phyloP scores from a whole-genome alignment of 2,329 filamentous ascomycete species.

The Penicillium janthinellum region DNA sequence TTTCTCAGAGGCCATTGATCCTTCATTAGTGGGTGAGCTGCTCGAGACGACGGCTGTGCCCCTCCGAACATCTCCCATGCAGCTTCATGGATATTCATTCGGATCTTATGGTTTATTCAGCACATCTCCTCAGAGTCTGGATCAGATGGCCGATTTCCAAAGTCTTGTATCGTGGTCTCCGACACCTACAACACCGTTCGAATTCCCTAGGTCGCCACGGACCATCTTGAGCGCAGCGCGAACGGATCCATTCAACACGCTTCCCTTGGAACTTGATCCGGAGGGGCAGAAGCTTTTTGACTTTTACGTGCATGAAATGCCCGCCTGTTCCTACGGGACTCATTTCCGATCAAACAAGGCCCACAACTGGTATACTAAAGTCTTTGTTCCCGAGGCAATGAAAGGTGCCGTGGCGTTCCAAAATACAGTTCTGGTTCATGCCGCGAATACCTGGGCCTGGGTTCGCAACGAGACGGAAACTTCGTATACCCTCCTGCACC shows the following conservation, averaged over 20 bases:
- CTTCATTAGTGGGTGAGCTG: neutral
- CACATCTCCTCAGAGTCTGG: slow-evolving; percentile 11
- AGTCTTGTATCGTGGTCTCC: slow-evolving; percentile 19
- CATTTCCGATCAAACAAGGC: slow-evolving; percentile 37
- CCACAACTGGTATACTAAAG: slow-evolving; percentile 43
- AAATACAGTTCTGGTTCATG: slow-evolving; percentile 43
- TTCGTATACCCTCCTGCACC: slow-evolving; percentile 33
- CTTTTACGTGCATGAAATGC: slow-evolving; percentile 46
- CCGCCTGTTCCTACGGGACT: slow-evolving; percentile 42
- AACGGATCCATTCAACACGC: slow-evolving; percentile 41
- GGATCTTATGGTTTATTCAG: slow-evolving; percentile 1
- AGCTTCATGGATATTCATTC: slow-evolving; percentile 1
- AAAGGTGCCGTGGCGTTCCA: slow-evolving; percentile 42
- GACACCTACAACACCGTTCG: slow-evolving; percentile 17
- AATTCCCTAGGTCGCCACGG: slow-evolving; percentile 30
- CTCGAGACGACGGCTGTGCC: slow-evolving; percentile 2
- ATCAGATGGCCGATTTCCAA: slow-evolving; percentile 13
- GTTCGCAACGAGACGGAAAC: slow-evolving; percentile 39
- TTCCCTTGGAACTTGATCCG: slow-evolving; percentile 36
- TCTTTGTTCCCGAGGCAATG: slow-evolving; percentile 46
- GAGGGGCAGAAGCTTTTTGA: slow-evolving; percentile 41
- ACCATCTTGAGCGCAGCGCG: slow-evolving; percentile 40
- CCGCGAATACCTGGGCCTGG: slow-evolving; percentile 43
- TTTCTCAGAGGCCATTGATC: neutral
- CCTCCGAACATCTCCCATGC: slow-evolving; percentile 4